Percentiles rank a stretch among this genome's conserved stretches.
Conservation (phyloP, 805 yeast genomes). For the Lipomyces orientalis region DNA sequence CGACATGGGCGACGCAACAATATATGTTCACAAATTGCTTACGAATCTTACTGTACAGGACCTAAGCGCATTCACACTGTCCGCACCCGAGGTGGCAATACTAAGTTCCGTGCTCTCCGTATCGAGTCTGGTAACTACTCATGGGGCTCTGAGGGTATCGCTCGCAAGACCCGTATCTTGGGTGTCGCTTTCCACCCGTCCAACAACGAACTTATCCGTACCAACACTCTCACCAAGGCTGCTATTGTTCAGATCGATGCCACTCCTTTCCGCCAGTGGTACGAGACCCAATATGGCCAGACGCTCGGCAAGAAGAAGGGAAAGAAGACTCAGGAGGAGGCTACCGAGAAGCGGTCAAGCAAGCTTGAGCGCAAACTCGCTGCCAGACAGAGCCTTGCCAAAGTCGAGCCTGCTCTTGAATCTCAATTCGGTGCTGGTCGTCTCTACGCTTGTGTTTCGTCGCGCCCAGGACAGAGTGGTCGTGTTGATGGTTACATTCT, state of each 20-base stretch:
- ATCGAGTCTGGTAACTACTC: conserved; percentile 96
- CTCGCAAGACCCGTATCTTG: conserved; percentile 99
- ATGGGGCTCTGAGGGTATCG: conserved; percentile 98
- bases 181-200: conserved; percentile 99
- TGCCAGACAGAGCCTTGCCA: conserved; percentile 83
- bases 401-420: conserved; percentile 88
- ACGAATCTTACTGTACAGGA: conserved; percentile 47
- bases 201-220: conserved; percentile 99
- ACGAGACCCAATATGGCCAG: conserved; percentile 97
- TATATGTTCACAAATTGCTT: background rate
- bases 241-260: conserved; percentile 99
- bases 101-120: conserved; percentile 99
- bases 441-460: conserved; percentile 97
- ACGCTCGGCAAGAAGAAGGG: conserved; percentile 82
- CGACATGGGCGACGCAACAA: background rate
- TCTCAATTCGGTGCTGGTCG: conserved; percentile 98
- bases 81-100: conserved; percentile 99
- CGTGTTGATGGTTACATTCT: conserved; percentile 99
- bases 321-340: conserved; percentile 46
- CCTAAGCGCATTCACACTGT: conserved; percentile 98
- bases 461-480: conserved; percentile 99
- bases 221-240: conserved; percentile 98
- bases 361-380: conserved; percentile 91
- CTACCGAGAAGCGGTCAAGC: conserved; percentile 70
- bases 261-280: conserved; percentile 99